Evolutionary conservation across 179 eudicot genomes (phyloP).

Genomic region (Camellia oleifera): DNA sequence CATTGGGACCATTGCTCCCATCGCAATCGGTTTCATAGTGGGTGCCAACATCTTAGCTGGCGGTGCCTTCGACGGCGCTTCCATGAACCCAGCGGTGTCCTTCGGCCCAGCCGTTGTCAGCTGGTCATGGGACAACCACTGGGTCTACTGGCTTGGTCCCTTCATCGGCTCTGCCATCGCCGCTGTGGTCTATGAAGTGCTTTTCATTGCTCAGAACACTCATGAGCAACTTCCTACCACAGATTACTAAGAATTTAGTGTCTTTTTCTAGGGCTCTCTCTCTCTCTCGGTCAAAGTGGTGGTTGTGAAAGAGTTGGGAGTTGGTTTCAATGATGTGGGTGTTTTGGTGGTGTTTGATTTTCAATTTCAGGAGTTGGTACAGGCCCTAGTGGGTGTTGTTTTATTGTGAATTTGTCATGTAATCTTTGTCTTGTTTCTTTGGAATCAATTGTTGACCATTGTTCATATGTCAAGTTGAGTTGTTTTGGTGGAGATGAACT

Average conservation of each 20-base stretch:
- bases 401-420: background rate
- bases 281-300: background rate
- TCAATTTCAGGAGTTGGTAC: background rate
- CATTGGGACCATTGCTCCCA: slow-evolving; percentile 55
- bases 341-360: slow-evolving; percentile 1
- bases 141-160: slow-evolving; percentile 67
- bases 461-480: background rate
- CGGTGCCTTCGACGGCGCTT: slow-evolving; percentile 61
- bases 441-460: slow-evolving; percentile 8
- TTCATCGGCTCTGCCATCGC: slow-evolving; percentile 48
- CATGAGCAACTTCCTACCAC: slow-evolving; percentile 39
- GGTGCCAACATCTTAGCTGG: slow-evolving; percentile 67
- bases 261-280: background rate
- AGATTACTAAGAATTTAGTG: slow-evolving; percentile 23
- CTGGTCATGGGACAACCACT: slow-evolving; percentile 60
- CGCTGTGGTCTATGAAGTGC: slow-evolving; percentile 37
- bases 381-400: background rate
- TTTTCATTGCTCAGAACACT: slow-evolving; percentile 28
- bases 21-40: slow-evolving; percentile 58
- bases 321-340: background rate
- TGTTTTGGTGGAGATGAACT: too few species aligned
- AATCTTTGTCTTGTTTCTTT: background rate
- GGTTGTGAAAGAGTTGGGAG: background rate
- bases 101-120: slow-evolving; percentile 63
- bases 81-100: slow-evolving; percentile 67